Conservation (phyloP, 2,329 filamentous ascomycete species). For the Parastagonospora nodorum region DNA sequence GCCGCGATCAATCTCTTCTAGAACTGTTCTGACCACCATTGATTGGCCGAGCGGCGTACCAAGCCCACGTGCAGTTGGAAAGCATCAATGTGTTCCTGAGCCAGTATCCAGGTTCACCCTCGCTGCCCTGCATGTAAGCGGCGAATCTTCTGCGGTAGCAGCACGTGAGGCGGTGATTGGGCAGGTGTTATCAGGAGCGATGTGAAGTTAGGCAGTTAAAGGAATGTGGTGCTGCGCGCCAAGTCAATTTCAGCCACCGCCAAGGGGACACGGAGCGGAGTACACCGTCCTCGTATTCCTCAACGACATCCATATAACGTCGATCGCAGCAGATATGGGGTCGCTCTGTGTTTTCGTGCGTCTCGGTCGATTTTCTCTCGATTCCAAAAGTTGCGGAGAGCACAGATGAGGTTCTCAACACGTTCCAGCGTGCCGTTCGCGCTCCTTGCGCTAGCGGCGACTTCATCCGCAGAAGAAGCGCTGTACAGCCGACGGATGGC, state of each 20-base stretch:
- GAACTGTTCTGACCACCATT: neutral
- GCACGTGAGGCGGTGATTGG: conserved; percentile 39
- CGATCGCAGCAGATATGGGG: neutral
- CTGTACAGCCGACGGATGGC: conserved; percentile 35
- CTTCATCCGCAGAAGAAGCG: conserved; percentile 31
- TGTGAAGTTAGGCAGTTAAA: conserved; percentile 15
- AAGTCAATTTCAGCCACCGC: conserved; percentile 22
- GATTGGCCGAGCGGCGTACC: neutral
- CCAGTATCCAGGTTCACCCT: conserved; percentile 20
- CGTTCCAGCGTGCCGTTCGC: conserved; percentile 19
- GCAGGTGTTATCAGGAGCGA: conserved; percentile 28
- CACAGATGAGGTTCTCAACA: conserved; percentile 28
- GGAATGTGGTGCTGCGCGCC: conserved; percentile 28
- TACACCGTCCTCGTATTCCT: conserved; percentile 4
- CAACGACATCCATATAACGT: conserved; percentile 21
- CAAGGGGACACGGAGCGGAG: conserved; percentile 20
- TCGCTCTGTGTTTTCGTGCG: conserved; percentile 5
- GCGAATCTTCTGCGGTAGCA: conserved; percentile 6
- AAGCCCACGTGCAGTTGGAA: conserved; percentile 14
- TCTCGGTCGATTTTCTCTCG: neutral
- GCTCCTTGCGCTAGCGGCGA: conserved; percentile 22
- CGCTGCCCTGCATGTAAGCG: conserved; percentile 10
- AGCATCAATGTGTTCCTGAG: conserved; percentile 1
- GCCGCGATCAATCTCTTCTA: neutral
- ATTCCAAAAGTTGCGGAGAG: neutral